Conservation (phyloP, 495 filamentous ascomycete species). For the Alectoria sarmentosa region DNA sequence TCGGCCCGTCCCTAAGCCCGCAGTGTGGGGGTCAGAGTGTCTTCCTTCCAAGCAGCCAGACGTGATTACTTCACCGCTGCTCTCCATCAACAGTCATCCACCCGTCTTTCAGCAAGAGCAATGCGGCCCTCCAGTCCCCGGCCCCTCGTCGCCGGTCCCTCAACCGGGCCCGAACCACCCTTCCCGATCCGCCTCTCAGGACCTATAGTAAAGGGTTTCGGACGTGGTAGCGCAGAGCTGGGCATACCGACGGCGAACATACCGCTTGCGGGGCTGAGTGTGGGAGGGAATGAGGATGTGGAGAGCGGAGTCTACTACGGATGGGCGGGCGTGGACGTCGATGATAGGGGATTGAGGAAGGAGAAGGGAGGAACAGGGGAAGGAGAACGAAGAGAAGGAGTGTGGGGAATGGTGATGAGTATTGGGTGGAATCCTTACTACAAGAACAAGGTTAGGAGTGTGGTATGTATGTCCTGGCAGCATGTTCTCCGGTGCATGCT, state of each 20-base stretch:
- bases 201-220: constrained; percentile 85
- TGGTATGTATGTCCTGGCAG: constrained; percentile 40
- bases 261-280: constrained; percentile 60
- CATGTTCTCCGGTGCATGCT: background rate
- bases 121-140: constrained; percentile 33
- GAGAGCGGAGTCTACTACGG: constrained; percentile 87
- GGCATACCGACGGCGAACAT: constrained; percentile 98
- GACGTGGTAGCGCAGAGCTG: constrained; percentile 76
- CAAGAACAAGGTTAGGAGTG: constrained; percentile 72
- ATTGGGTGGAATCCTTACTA: constrained; percentile 97
- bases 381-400: constrained; percentile 29
- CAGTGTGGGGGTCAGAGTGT: no score
- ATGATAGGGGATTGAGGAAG: constrained; percentile 13
- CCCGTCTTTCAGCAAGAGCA: constrained; percentile 25
- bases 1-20: no score
- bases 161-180: constrained; percentile 62
- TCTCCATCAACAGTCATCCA: no score
- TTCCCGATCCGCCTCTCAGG: constrained; percentile 79
- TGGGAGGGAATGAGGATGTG: constrained; percentile 62
- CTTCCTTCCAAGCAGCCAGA: no score
- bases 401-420: constrained; percentile 86
- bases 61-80: no score
- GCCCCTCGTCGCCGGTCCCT: constrained; percentile 58
- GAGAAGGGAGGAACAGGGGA: constrained; percentile 1
- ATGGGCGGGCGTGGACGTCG: constrained; percentile 57